Percentiles rank a stretch among this genome's conserved stretches.
These are phyloP conservation scores for Pseudozyma sp. DNA, from an alignment of 1,284 basidiomycete species.

Conservation along the genomic window DNA sequence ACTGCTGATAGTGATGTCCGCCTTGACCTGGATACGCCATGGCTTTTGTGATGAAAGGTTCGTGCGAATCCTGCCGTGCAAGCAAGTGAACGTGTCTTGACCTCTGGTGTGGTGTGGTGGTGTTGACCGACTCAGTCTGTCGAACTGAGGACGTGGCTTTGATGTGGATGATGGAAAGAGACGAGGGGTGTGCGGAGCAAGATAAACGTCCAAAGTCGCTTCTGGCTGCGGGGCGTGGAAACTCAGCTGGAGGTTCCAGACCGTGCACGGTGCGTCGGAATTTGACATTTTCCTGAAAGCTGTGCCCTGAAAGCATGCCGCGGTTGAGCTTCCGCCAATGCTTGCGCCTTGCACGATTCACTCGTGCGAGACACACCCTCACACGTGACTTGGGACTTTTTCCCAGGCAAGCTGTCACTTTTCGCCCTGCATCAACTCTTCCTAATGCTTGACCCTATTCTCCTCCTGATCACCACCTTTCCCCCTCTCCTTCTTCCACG, in stretches of 20 bases:
- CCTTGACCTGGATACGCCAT: slow-evolving; percentile 63
- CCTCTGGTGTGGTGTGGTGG: neutral
- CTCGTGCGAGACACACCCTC: slow-evolving; percentile 9
- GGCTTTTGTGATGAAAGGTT: neutral
- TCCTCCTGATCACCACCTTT: neutral
- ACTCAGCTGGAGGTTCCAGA: too few relatives aligned
- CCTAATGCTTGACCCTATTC: slow-evolving; percentile 1
- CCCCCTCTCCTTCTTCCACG: neutral
- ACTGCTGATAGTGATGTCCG: slow-evolving; percentile 57
- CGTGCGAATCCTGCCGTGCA: neutral
- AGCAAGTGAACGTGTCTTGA: too few relatives aligned
- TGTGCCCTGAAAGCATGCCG: slow-evolving; percentile 12
- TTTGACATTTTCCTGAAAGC: neutral
- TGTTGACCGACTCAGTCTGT: neutral
- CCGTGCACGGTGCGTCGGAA: too few relatives aligned
- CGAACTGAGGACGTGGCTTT: too few relatives aligned
- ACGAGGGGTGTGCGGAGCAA: too few relatives aligned
- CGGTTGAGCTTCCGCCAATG: slow-evolving; percentile 1
- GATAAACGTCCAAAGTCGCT: too few relatives aligned
- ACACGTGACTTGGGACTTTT: slow-evolving; percentile 12
- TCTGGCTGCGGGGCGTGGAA: too few relatives aligned
- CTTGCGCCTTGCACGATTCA: neutral
- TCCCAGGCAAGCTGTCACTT: neutral
- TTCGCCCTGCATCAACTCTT: neutral
- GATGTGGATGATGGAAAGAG: too few relatives aligned